Evolutionary conservation across 2,329 filamentous ascomycete genomes (phyloP), one percentile per base, ranked within the genome.

Genomic region (Clonostachys rosea): DNA sequence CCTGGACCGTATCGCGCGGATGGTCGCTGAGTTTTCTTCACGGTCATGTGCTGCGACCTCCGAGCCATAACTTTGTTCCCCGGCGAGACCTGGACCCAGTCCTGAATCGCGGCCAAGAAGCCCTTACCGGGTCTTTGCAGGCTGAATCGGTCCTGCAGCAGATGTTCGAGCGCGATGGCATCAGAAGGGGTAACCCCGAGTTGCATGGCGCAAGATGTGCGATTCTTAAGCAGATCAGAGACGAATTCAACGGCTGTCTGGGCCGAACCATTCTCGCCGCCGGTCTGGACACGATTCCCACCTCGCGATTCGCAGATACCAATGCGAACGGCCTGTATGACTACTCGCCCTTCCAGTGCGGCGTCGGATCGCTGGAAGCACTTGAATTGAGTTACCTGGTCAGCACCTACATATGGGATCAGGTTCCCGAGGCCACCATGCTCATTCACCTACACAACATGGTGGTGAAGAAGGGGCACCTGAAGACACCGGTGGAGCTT

Each of bases 261-360:
- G 14, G 36, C 36, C 17, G 4, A 39, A 39, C 11, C 36, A n/a
- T 10, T 8, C 7, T 9, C 36, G 14, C 14, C 9, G 10, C 17
- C 36, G 36, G 36, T 18, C 36, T 39, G 11, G 36, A 39, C 17
- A n/a, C 36, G 36, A 39, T 39, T n/a, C 36, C 67, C 0, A 62
- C 62, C 4, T 74, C 72, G 3, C 66, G 67, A 1, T 76, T 77
- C 51, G 56, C 64, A 1, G 54, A 57, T 13, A 62, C 60, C 3
- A 63, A 70, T 49, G 6, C 63, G 1, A 74, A 76, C 43, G 72
- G 71, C 0, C 57, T 77, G 1, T 76, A 68, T 65, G 66, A 71
- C 16, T 74, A 71, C 47, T 77, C 70, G 4, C 75, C 74, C 0
- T 76, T 68, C 36, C 60, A 76, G 3, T 76, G 73, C 36, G 74